Conservation (phyloP, 2,329 filamentous ascomycete species). For the Colletotrichum truncatum region DNA sequence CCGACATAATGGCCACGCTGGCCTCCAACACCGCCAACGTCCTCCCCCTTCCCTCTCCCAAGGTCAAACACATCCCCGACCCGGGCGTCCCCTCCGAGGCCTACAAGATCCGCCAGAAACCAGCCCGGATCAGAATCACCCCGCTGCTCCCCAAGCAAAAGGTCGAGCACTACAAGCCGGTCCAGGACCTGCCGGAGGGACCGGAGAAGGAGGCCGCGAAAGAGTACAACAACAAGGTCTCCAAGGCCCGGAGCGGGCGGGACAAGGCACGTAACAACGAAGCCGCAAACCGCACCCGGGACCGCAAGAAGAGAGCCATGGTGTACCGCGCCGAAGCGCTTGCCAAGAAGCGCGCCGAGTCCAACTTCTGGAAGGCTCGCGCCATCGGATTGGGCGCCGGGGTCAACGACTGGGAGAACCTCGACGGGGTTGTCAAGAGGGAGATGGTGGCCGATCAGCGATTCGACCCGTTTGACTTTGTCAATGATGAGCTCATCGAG, state of each 20-base stretch:
- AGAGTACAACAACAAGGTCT: slow-evolving; percentile 38
- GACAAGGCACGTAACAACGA: slow-evolving; percentile 47
- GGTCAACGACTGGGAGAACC: slow-evolving; percentile 31
- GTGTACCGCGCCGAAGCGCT: slow-evolving; percentile 39
- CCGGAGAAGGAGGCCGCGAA: slow-evolving; percentile 25
- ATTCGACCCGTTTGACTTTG: slow-evolving; percentile 31
- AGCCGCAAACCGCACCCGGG: slow-evolving; percentile 47
- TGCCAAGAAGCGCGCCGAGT: slow-evolving; percentile 31
- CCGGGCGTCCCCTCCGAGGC: background rate
- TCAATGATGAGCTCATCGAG: background rate
- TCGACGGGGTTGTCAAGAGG: slow-evolving; percentile 32
- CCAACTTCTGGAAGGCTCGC: slow-evolving; percentile 33
- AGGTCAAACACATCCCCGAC: background rate
- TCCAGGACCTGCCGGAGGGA: slow-evolving; percentile 20
- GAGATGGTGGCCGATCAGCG: slow-evolving; percentile 33
- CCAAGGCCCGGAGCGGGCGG: slow-evolving; percentile 33
- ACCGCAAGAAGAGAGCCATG: slow-evolving; percentile 14
- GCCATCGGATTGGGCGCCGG: slow-evolving; percentile 36
- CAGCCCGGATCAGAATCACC: background rate
- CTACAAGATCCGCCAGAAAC: background rate
- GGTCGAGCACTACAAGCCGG: slow-evolving; percentile 30
- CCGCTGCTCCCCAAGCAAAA: background rate
- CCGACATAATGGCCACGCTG: slow-evolving; percentile 35
- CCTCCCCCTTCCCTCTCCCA: slow-evolving; percentile 39
- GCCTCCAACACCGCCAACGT: slow-evolving; percentile 33